Conservation (phyloP, 495 filamentous ascomycete species). For the Neurospora tetraspora region DNA sequence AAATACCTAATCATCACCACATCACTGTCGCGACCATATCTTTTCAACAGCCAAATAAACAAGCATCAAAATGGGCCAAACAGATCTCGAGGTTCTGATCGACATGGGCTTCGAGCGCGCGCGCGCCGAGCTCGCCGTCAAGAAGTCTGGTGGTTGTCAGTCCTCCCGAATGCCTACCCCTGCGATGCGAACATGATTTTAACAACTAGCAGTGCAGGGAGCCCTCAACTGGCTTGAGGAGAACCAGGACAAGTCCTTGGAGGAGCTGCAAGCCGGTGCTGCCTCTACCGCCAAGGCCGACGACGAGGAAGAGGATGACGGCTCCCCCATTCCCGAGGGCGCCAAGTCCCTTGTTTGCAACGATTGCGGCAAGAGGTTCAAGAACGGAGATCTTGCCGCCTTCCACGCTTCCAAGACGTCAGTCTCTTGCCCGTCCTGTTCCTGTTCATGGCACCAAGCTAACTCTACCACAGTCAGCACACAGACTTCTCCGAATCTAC, state of each 20-base stretch:
- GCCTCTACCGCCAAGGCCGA: conserved; percentile 6
- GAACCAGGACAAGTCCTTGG: conserved; percentile 72
- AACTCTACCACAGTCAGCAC: conserved; percentile 48
- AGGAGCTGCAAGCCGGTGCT: conserved; percentile 53
- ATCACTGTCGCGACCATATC: neutral
- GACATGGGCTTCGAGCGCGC: conserved; percentile 93
- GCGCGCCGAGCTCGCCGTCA: conserved; percentile 69
- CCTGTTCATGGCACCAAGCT: neutral
- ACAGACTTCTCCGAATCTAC: conserved; percentile 88
- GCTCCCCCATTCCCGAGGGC: conserved; percentile 39
- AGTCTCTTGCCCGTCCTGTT: conserved; percentile 8
- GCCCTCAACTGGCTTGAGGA: conserved; percentile 90
- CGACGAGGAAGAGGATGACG: conserved; percentile 38
- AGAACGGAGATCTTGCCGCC: conserved; percentile 66
- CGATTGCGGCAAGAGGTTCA: conserved; percentile 86
- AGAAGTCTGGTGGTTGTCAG: conserved; percentile 66
- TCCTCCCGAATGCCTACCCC: conserved; percentile 7
- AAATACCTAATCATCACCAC: neutral
- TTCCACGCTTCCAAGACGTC: conserved; percentile 85
- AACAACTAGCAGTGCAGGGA: conserved; percentile 54
- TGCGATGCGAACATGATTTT: conserved; percentile 5
- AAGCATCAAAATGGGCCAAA: conserved; percentile 45
- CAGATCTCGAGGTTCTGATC: conserved; percentile 70
- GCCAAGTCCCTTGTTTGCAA: conserved; percentile 60
- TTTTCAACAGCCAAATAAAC: neutral